Evolutionary conservation across 139 green algal genomes (phyloP), one percentile per base, ranked within the genome.

Genomic region (Chlorella sorokiniana): DNA sequence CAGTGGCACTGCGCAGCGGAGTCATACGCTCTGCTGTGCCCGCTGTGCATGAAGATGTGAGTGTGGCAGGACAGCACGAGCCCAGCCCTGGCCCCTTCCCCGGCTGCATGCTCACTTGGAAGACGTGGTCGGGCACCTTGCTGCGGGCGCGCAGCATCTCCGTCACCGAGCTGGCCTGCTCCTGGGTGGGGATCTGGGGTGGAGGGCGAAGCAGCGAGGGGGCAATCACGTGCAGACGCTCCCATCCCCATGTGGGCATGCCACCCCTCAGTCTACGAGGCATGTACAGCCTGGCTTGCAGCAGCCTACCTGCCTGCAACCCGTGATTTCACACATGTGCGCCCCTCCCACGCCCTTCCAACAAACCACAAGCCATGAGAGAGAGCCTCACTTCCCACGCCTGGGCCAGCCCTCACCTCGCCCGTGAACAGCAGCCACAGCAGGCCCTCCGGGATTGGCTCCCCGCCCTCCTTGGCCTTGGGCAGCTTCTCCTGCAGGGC

Each of bases 341-440:
- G n/a, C n/a, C n/a, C n/a, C n/a, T n/a, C n/a, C n/a, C n/a, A n/a
- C n/a, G n/a, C n/a, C n/a, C n/a, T n/a, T n/a, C n/a, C n/a, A n/a
- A n/a, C n/a, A n/a, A n/a, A n/a, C n/a, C n/a, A n/a, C n/a, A n/a
- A n/a, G n/a, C n/a, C n/a, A n/a, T n/a, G n/a, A n/a, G n/a, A n/a
- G n/a, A n/a, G n/a, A n/a, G n/a, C n/a, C 7, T 4, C 3, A 61
- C 52, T 5, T 4, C 33, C 33, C 16, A n/a, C 29, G 2, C 27
- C 25, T 14, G 27, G 2, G 2, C n/a, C 8, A 40, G 3, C 10
- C 10, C 72, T 0, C 72, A 96, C 85, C 69, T 98, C 91, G 4
- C 95, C 95, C 0, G 97, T 99, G 1, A 99, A 82, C 74, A 99
- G 90, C 79, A 99, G 91, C 96, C 97, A 99, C 41, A 99, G 86